Evolutionary conservation across 1,284 basidiomycete species (phyloP), one percentile per base, ranked within the genome.

Genomic region (Amylostereum chailletii): DNA sequence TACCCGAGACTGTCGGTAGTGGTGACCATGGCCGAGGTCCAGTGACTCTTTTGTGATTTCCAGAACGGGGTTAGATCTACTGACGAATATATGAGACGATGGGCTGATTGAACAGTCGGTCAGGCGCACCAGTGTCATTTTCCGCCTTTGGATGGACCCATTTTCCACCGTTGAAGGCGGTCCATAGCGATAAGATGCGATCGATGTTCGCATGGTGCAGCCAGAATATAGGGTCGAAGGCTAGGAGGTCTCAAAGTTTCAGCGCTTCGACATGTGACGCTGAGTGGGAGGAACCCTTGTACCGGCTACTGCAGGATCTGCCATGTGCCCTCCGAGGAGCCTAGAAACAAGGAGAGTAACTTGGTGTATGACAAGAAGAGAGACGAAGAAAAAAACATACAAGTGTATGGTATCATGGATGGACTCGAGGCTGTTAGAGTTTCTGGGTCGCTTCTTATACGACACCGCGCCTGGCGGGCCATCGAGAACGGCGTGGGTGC

Each of bases 361-460:
- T 6, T 34, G 7, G 9, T 42, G 34, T n/a, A 5, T 40, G 39
- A 11, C 39, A 27, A 19, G n/a, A n/a, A 27, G 39, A 5, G 39
- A 19, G 39, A 11, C 39, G 39, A 11, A 11, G 11, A 11, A 11
- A n/a, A 11, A 40, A n/a, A 19, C 39, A n/a, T 40, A 19, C 19
- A 19, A 19, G 41, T 50, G 48, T 7, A 53, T 43, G 34, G 19
- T 43, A 34, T 50, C 44, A 39, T 53, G 52, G 27, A 51, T 37
- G 29, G 46, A 33, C 27, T 53, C 52, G 8, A 53, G 29, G 32
- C 52, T 53, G 33, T 34, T 41, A 11, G 19, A 36, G n/a, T 11
- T 34, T 10, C 10, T 46, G 34, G 32, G 31, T 5, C 37, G 39
- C 19, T 11, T 27, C 2, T 11, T 29, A 34, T 37, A 46, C 39